Evolutionary conservation across 129 eudicot genomes (phyloP).

Genomic region (Apium graveolens): DNA sequence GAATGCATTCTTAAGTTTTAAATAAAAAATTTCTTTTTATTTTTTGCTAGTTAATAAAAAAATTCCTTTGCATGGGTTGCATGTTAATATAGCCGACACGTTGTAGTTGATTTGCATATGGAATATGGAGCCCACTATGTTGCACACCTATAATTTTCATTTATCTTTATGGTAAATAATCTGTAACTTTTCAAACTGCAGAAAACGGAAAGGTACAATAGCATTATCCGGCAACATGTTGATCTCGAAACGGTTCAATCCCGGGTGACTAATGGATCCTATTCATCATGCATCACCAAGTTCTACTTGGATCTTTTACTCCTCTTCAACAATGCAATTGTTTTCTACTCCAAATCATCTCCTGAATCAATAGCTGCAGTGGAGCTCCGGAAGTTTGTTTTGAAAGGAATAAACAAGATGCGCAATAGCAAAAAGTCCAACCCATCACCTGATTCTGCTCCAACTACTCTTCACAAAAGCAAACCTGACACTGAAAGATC

Average conservation of each 20-base stretch:
- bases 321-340: slow-evolving; percentile 37
- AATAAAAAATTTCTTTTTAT: not conserved
- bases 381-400: slow-evolving; percentile 25
- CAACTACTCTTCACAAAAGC: not conserved
- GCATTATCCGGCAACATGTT: slow-evolving; percentile 36
- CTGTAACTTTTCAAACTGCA: slow-evolving; percentile 8
- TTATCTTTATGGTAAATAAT: not conserved
- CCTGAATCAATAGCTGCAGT: slow-evolving; percentile 28
- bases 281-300: slow-evolving; percentile 22
- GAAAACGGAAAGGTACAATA: slow-evolving; percentile 39
- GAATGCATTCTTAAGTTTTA: not conserved
- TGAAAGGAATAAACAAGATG: slow-evolving; percentile 18
- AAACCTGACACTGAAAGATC: slow-evolving; percentile 23
- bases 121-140: too few species aligned
- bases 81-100: not conserved
- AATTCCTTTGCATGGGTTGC: not conserved
- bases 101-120: too few species aligned
- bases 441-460: not conserved
- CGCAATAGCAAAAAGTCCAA: not conserved
- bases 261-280: slow-evolving; percentile 30
- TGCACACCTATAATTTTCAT: not conserved
- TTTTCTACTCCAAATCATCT: slow-evolving; percentile 38
- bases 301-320: slow-evolving; percentile 42
- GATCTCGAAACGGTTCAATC: slow-evolving; percentile 32
- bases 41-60: not conserved